Base-by-base conservation (phyloP, 2,329 filamentous ascomycete species). In the Macrophomina phaseolina region DNA sequence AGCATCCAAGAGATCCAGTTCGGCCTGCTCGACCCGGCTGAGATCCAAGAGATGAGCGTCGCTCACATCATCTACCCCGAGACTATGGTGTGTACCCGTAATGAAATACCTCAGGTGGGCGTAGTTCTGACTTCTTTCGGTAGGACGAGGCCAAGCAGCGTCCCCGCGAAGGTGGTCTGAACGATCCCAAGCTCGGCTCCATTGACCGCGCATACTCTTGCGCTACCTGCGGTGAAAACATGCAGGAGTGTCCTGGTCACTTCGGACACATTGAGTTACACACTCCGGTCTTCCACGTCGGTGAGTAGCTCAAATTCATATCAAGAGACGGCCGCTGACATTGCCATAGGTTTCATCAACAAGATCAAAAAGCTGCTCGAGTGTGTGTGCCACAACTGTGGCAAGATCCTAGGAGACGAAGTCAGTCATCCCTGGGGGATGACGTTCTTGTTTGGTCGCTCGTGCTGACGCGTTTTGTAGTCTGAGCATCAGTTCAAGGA, bases 281-380 rank as follows among this genome's bases (percentile, higher is more conserved):
- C 49, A 94, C 93, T 77, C 95, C 96, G 66, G 95, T 99, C 73
- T 99, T 91, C 80, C 95, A 99, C 74, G 87, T 90, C 74, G 88
- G 87, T 89, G 79, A 70, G 82, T 65, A 40, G 56, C 38, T 8
- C 23, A 9, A 14, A 18, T 4, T n/a, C 7, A 2, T 5, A 23
- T 23, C 23, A 23, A 23, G 23, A 23, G 45, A 49, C 16, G 14
- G 2, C 4, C 7, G 28, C 48, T 64, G 48, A 64, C 18, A 6
- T 9, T 14, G 4, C 38, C 12, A 12, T 85, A 84, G 95, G 95
- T 75, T 99, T 97, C 82, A 91, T 99, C 83, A 96, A 92, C 80
- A 98, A 98, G 85, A 94, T 97, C 82, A 99, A 99, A 86, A 99
- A 98, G 86, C 89, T 99, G 74, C 85, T 99, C 80, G 96, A 99